Conservation (phyloP, 2,329 filamentous ascomycete genomes). For the Neofusicoccum kwambonambiense region DNA sequence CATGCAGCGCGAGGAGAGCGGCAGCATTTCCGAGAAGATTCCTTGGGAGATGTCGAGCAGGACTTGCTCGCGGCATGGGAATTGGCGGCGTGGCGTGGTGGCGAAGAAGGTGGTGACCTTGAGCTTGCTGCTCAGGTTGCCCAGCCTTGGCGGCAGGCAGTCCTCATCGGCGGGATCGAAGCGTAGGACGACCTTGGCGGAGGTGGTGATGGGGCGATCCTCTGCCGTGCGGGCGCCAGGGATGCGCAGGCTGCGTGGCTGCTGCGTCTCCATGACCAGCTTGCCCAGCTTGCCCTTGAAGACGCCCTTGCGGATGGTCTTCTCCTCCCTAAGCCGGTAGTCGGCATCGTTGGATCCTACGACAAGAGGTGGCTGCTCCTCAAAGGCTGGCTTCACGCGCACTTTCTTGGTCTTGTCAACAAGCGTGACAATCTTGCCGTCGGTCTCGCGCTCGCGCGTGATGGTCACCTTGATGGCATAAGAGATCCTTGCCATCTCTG, state of each 20-base stretch:
- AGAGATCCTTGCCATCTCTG: conserved; percentile 60
- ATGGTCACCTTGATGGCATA: conserved; percentile 56
- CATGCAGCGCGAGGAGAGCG: conserved; percentile 56
- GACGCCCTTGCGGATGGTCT: conserved; percentile 59
- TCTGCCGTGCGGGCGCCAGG: conserved; percentile 40
- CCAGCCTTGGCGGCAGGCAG: conserved; percentile 53
- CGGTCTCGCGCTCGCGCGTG: conserved; percentile 38
- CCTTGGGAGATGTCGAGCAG: conserved; percentile 51
- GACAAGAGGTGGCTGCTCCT: conserved; percentile 60
- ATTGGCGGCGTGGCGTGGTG: conserved; percentile 49
- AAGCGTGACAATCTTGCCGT: conserved; percentile 44
- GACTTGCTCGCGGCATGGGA: conserved; percentile 46
- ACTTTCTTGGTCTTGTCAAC: conserved; percentile 55
- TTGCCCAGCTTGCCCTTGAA: conserved; percentile 60
- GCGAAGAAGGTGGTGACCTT: conserved; percentile 60
- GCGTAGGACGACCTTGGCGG: conserved; percentile 56
- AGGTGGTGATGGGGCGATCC: conserved; percentile 50
- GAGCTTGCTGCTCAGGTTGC: conserved; percentile 53
- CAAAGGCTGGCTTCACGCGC: conserved; percentile 58
- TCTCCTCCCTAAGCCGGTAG: conserved; percentile 58
- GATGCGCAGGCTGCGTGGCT: conserved; percentile 57
- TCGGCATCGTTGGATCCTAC: conserved; percentile 46
- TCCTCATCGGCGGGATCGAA: conserved; percentile 58
- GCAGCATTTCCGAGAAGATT: conserved; percentile 52
- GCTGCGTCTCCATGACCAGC: conserved; percentile 56